Percentiles rank a stretch among this genome's conserved stretches.
These are phyloP conservation scores for Calcarisporium arbuscula DNA, from an alignment of 2,329 filamentous ascomycete genomes.

Conservation along the genomic window DNA sequence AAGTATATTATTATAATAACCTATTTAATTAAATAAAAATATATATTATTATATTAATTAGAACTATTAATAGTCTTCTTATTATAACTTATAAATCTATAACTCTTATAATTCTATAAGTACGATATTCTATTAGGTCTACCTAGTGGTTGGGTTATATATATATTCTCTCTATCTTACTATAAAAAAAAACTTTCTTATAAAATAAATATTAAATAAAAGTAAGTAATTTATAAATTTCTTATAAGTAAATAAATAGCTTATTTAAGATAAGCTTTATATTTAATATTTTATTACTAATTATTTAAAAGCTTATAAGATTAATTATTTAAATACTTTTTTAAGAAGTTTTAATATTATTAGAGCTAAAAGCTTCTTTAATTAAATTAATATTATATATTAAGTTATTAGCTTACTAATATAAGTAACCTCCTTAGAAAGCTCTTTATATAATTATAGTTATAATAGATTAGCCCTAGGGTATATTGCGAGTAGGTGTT, in stretches of 20 bases:
- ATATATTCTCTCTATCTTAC: slow-evolving; percentile 2
- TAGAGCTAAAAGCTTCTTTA: too few species aligned
- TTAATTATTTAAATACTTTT: not conserved
- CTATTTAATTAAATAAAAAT: slow-evolving; percentile 1
- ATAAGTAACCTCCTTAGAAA: not conserved
- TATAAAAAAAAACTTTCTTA: slow-evolving; percentile 1
- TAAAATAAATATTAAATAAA: slow-evolving; percentile 1
- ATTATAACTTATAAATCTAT: not conserved
- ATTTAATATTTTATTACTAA: not conserved
- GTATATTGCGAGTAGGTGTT: not conserved
- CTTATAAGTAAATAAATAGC: not conserved
- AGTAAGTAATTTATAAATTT: not conserved
- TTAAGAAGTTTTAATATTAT: not conserved
- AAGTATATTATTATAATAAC: too few species aligned
- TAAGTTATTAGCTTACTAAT: not conserved
- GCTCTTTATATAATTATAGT: not conserved
- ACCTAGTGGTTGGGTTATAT: too few species aligned
- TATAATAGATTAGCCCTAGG: not conserved
- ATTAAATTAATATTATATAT: not conserved
- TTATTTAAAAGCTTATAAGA: not conserved
- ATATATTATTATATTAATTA: slow-evolving; percentile 1
- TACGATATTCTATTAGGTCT: too few species aligned
- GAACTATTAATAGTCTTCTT: not conserved
- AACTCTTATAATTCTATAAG: slow-evolving; percentile 1
- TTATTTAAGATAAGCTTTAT: slow-evolving; percentile 3